Evolutionary conservation across 352 stramenopile species (phyloP).

Genomic region (Phytophthora vignae): DNA sequence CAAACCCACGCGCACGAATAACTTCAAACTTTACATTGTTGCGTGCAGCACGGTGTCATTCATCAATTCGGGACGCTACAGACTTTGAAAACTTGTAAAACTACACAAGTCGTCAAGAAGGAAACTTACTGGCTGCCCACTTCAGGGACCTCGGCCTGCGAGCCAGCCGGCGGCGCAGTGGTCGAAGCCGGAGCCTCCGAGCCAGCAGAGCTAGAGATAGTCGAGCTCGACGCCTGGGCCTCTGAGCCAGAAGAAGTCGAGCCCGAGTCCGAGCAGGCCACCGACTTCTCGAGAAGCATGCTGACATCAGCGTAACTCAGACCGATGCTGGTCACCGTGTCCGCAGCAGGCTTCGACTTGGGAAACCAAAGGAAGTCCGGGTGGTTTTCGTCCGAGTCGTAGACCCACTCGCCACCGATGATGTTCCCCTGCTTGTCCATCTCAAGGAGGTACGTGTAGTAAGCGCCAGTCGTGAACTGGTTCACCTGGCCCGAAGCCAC

Average conservation of each 20-base stretch:
- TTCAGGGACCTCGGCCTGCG: not conserved
- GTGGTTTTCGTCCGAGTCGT: conserved; percentile 39
- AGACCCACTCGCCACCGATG: conserved; percentile 53
- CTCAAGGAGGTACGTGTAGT: conserved; percentile 59
- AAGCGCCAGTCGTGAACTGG: conserved; percentile 28
- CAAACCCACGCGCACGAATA: not conserved
- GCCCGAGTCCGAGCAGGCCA: conserved; percentile 22
- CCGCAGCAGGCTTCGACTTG: conserved; percentile 28
- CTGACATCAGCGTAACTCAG: conserved; percentile 30
- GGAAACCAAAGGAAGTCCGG: conserved; percentile 51
- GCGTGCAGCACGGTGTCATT: not conserved
- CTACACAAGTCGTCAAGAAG: not conserved
- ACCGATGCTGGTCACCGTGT: conserved; percentile 30
- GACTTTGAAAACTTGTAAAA: not conserved
- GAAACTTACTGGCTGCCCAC: not conserved
- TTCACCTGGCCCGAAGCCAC: conserved; percentile 33
- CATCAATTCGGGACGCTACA: not conserved
- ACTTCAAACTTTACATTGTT: not conserved
- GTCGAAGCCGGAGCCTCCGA: not conserved
- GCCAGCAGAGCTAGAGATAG: not conserved
- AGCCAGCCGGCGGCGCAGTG: not conserved
- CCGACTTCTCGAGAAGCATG: conserved; percentile 28
- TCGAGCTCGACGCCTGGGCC: not conserved
- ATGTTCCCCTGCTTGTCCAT: conserved; percentile 44
- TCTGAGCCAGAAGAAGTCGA: conserved; percentile 1